phyloP scores from a whole-genome alignment of 2,329 filamentous ascomycete genomes.

The Arthrinium puccinioides region DNA sequence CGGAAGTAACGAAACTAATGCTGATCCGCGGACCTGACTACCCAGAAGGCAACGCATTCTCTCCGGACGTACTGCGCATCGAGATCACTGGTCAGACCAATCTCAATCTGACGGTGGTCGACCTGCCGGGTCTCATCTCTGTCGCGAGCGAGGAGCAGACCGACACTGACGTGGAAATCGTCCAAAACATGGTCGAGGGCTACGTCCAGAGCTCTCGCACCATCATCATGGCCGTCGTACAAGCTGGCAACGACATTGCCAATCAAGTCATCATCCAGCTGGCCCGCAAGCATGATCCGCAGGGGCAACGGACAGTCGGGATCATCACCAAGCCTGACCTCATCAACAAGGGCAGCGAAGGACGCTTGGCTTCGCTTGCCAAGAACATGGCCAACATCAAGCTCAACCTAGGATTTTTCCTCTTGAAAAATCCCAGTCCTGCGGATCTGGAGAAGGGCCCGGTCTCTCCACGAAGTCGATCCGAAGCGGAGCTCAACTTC shows the following conservation, averaged over 20 bases:
- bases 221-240: conserved; percentile 38
- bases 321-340: conserved; percentile 37
- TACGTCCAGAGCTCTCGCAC: conserved; percentile 33
- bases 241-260: conserved; percentile 29
- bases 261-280: conserved; percentile 28
- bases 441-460: conserved; percentile 21
- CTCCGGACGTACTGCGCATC: conserved; percentile 17
- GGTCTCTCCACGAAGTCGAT: conserved; percentile 23
- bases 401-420: conserved; percentile 28
- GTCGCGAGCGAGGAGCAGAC: conserved; percentile 25
- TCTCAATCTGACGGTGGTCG: conserved; percentile 36
- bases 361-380: conserved; percentile 17
- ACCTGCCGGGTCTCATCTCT: conserved; percentile 38
- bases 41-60: conserved; percentile 9
- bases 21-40: conserved; percentile 7
- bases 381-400: conserved; percentile 30
- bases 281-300: conserved; percentile 22
- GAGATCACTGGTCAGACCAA: conserved; percentile 13
- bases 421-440: conserved; percentile 27
- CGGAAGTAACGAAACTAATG: conserved; percentile 13
- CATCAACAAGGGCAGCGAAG: conserved; percentile 15
- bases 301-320: conserved; percentile 28
- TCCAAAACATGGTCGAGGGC: conserved; percentile 26
- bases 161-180: conserved; percentile 21
- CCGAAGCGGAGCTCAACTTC: conserved; percentile 32